phyloP scores from a whole-genome alignment of 2,329 filamentous ascomycete genomes.

The Aureobasidium sp. region DNA sequence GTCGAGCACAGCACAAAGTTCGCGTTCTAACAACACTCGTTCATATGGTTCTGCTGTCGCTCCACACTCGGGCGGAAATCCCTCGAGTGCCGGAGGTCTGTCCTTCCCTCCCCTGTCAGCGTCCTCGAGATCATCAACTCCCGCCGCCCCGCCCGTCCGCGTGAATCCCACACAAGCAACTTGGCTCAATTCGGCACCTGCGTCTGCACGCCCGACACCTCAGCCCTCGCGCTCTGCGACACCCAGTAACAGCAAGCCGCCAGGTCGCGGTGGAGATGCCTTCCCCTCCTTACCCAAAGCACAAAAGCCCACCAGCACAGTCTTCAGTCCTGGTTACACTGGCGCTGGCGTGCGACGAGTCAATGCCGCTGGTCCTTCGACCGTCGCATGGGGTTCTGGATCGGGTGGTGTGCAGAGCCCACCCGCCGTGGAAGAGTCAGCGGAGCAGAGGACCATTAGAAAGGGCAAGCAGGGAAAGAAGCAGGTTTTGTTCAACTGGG shows the following conservation, averaged over 20 bases:
- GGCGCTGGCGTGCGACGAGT: constrained; percentile 36
- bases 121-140: constrained; percentile 5
- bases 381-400: constrained; percentile 30
- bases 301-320: constrained; percentile 54
- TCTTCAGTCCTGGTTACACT: constrained; percentile 42
- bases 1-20: constrained; percentile 59
- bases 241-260: constrained; percentile 20
- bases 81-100: constrained; percentile 11
- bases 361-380: constrained; percentile 31
- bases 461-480: constrained; percentile 43
- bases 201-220: constrained; percentile 24
- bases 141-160: constrained; percentile 6
- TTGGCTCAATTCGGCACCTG: constrained; percentile 25
- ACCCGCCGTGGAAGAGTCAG: constrained; percentile 19
- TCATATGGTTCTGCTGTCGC: constrained; percentile 40
- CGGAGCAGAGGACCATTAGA: constrained; percentile 29
- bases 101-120: constrained; percentile 17
- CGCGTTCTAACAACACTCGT: constrained; percentile 44
- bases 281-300: constrained; percentile 80
- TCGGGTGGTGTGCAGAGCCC: constrained; percentile 18
- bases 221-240: constrained; percentile 30
- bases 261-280: constrained; percentile 41
- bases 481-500: constrained; percentile 43
- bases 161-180: constrained; percentile 20
- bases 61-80: constrained; percentile 15